phyloP scores from a whole-genome alignment of 148 eudicot genomes.

The Drosera capensis region DNA sequence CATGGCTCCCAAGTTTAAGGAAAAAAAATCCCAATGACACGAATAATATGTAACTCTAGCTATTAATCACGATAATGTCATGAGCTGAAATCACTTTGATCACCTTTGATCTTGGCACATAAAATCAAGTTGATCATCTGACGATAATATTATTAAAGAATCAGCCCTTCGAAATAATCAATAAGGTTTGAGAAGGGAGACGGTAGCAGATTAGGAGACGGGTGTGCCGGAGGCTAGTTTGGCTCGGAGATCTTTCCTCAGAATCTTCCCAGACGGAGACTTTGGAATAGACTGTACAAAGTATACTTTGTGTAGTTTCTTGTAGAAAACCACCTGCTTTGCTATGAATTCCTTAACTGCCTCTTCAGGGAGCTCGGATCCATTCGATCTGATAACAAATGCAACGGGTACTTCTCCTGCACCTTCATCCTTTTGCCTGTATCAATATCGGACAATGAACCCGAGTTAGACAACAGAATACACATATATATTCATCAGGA shows the following conservation, averaged over 20 bases:
- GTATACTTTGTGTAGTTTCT: conserved; percentile 72
- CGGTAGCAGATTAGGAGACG: not conserved
- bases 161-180: not conserved
- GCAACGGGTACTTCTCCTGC: conserved; percentile 68
- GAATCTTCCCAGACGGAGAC: conserved; percentile 71
- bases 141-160: too few relatives aligned
- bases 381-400: conserved; percentile 37
- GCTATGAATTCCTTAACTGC: conserved; percentile 43
- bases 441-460: not conserved
- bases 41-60: too few relatives aligned
- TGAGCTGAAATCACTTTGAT: too few relatives aligned
- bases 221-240: conserved; percentile 16
- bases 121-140: too few relatives aligned
- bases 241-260: conserved; percentile 71
- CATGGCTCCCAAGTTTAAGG: too few relatives aligned
- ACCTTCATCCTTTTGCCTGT: conserved; percentile 62
- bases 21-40: too few relatives aligned
- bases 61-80: too few relatives aligned
- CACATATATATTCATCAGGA: too few relatives aligned
- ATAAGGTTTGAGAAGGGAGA: not conserved
- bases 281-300: conserved; percentile 66
- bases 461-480: too few relatives aligned
- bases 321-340: conserved; percentile 73
- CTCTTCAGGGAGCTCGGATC: conserved; percentile 32
- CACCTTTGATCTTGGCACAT: too few relatives aligned